These are phyloP conservation scores for Moesziomyces antarcticus DNA, from an alignment of 1,284 basidiomycete species.

Conservation along the genomic window DNA sequence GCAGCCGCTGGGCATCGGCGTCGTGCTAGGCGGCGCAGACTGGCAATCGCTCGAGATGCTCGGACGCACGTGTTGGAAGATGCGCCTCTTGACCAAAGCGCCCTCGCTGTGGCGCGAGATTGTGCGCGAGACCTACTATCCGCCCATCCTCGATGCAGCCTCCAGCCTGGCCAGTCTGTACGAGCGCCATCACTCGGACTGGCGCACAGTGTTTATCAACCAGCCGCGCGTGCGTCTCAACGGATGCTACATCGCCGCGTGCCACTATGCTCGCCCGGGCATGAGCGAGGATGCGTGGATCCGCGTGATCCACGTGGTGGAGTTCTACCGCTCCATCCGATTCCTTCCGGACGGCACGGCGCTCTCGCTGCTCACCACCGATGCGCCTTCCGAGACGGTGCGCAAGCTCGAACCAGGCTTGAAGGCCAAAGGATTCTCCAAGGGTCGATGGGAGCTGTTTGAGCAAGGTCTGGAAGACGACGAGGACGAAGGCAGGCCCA, in stretches of 20 bases:
- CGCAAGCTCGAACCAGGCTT: slow-evolving; percentile 80
- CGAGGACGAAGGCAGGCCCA: slow-evolving; percentile 31
- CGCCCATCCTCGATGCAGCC: slow-evolving; percentile 43
- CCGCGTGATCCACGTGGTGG: slow-evolving; percentile 63
- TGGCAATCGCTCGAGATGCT: slow-evolving; percentile 59
- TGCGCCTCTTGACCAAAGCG: slow-evolving; percentile 57
- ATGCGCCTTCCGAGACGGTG: slow-evolving; percentile 81
- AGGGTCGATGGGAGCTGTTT: slow-evolving; percentile 70
- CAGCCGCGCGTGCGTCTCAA: slow-evolving; percentile 64
- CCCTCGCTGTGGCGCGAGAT: slow-evolving; percentile 58
- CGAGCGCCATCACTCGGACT: slow-evolving; percentile 45
- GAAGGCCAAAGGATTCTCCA: slow-evolving; percentile 76
- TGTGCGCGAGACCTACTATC: slow-evolving; percentile 56
- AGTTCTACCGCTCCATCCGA: slow-evolving; percentile 82
- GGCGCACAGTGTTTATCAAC: slow-evolving; percentile 62
- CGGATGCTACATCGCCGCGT: slow-evolving; percentile 65
- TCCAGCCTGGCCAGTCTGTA: slow-evolving; percentile 30
- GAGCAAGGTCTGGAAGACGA: slow-evolving; percentile 50
- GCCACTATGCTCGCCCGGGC: slow-evolving; percentile 62
- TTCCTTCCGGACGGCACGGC: slow-evolving; percentile 89
- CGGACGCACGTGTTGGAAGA: slow-evolving; percentile 60
- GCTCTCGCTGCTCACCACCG: slow-evolving; percentile 85
- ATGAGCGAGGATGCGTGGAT: slow-evolving; percentile 63
- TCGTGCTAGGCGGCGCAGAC: slow-evolving; percentile 59
- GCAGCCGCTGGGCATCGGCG: slow-evolving; percentile 44